Evolutionary conservation across 352 stramenopile species (phyloP), one percentile per base, ranked within the genome.

Genomic region (Lagenidium giganteum): DNA sequence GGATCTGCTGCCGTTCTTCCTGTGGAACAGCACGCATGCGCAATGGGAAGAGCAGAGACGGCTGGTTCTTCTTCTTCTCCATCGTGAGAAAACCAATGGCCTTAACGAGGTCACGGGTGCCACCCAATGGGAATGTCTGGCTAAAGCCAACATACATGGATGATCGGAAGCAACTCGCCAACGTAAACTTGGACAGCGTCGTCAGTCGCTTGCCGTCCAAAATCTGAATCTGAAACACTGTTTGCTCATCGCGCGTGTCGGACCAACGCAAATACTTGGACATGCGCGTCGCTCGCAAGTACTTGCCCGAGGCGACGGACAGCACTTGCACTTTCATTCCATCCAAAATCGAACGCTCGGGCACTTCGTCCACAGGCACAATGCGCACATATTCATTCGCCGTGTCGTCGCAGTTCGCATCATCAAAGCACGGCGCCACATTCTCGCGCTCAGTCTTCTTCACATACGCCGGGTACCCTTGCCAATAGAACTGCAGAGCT

Each of bases 181-280:
- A 35, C 7, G 67, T 83, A 38, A 85, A 85, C 49, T 80, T 77
- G 14, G 72, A 77, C 33, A 42, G 48, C 1, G 59, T 43, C 0
- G 53, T 64, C 21, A 85, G 57, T 40, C 69, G 64, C 39, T 78
- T 72, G 39, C 65, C 52, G 57, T 85, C 69, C 2, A 55, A 28
- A 18, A 73, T 79, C 28, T 81, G 69, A 33, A 85, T 71, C 21
- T 69, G 48, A 49, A 85, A 85, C 21, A 85, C 64, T 1, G 72
- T 81, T 46, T 81, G 69, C 39, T 82, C 64, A 41, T 85, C 72
- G 8, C 72, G 65, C 13, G 58, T 35, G 8, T 49, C 54, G 2
- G 72, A 85, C 72, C 72, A 85, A 36, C 72, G 70, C n/a, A 85
- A 61, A 38, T 67, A 85, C 51, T 83, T 82, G 47, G 64, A 80